Evolutionary conservation across 129 eudicot genomes (phyloP), one percentile per base, ranked within the genome.

Genomic region (Chrysanthemum lavandulifolium): DNA sequence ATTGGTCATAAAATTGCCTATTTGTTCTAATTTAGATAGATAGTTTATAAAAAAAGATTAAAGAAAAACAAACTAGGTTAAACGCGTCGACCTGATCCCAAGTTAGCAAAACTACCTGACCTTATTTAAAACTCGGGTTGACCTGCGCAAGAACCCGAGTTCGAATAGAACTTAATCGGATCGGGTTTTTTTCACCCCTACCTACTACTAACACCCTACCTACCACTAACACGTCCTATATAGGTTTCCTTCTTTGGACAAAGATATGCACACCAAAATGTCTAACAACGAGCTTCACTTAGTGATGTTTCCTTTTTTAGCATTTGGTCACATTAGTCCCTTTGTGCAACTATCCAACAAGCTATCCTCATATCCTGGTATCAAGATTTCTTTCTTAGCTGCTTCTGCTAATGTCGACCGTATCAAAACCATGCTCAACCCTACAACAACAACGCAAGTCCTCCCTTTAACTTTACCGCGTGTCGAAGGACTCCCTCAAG

Each of bases 271-370:
- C 10, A 56, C 16, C 61, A 54, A 36, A 3, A 33, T 33, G 73
- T 71, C 47, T 1, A 15, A 67, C 23, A 33, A 55, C 33, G 55
- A 55, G 27, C 79, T 75, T 56, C 90, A 86, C 52, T 60, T 82
- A 7, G 86, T 71, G 2, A 86, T 86, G 87, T 80, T 86, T 58
- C 90, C 87, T 14, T 86, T 78, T 27, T 74, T 86, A 29, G 90
- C 90, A 4, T 86, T 76, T 69, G 87, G 87, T 53, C 90, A 86
- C 69, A 85, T 85, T 0, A 82, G 77, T 65, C 90, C 55, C 29
- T 85, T 85, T 54, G 83, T 85, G 3, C 90, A 82, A 13, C 80
- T 85, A 3, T 82, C 86, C 49, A 82, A 85, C 54, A 79, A 76
- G 84, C 78, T 85, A 25, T 76, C 90, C 50, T 62, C 84, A 12